Evolutionary conservation across 495 filamentous ascomycete genomes (phyloP), one percentile per base, ranked within the genome.

Genomic region (Penicillium cataractarum): DNA sequence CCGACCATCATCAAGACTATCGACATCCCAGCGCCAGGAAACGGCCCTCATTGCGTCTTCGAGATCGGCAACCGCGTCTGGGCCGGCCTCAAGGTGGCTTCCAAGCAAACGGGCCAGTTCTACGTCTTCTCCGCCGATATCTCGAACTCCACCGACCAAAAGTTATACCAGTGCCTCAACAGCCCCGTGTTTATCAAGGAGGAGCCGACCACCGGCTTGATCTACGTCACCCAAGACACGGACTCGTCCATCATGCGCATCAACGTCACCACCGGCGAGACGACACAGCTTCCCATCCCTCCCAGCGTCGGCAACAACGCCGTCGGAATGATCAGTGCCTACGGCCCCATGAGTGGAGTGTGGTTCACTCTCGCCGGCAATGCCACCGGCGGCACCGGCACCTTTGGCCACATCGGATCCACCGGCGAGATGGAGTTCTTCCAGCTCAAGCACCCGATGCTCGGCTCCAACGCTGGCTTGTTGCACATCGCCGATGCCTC

Each of bases 161-260:
- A 15, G n/a, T 13, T 68, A 6, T 68, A 68, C 60, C 55, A n/a
- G 13, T 27, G 33, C 59, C 62, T 68, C 66, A 63, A 65, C 42
- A 68, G 66, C 44, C 66, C 66, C 55, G 66, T 68, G 6, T 68
- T 68, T 33, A 68, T 68, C 54, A 65, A 65, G 55, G 66, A 68
- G 59, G 66, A 68, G 29, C 66, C 66, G 0, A 62, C 66, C 55
- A 65, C 66, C 27, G 62, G 66, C 35, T 27, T 65, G 49, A 65
- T 68, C 59, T 68, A 68, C 50, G 66, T 63, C n/a, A 68, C 66
- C 4, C 66, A 68, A 32, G 66, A 68, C 55, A 62, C 19, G 46
- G 66, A 68, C 62, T 68, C 66, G 17, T 68, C 66, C 29, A 68
- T 68, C 44, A 68, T 68, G 66, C 62, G 62, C 52, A 68, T 68